Evolutionary conservation across 371 early-diverging fungal species (phyloP).

Genomic region (Globomyces sp.): DNA sequence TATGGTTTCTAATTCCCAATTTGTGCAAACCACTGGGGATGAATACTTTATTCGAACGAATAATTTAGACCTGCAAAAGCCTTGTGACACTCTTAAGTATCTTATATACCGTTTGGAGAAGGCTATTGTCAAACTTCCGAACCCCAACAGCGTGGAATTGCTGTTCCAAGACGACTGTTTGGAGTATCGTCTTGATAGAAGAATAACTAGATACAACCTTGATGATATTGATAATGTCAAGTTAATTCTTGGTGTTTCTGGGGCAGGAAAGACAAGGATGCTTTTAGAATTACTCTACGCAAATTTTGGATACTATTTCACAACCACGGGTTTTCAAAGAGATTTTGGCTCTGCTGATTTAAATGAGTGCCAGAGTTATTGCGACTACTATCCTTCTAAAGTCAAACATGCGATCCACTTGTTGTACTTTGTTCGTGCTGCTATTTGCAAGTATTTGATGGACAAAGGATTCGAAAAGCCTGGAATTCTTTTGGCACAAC

Average conservation of each 20-base stretch:
- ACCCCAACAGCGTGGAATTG: background rate
- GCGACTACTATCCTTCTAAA: conserved; percentile 11
- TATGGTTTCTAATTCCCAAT: too few species aligned
- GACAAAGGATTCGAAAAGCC: conserved; percentile 24
- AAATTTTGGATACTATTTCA: conserved; percentile 33
- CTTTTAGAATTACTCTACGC: conserved; percentile 28
- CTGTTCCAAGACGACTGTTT: conserved; percentile 27
- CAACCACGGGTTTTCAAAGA: conserved; percentile 1
- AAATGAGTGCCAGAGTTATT: conserved; percentile 12
- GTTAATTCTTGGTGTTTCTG: conserved; percentile 27
- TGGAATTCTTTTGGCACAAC: conserved; percentile 32
- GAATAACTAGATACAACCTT: conserved; percentile 19
- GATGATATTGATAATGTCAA: conserved; percentile 31
- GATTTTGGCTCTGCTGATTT: conserved; percentile 34
- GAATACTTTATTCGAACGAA: conserved; percentile 9
- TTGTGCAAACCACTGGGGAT: background rate
- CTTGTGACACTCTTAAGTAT: background rate
- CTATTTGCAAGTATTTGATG: conserved; percentile 28
- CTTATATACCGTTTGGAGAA: conserved; percentile 11
- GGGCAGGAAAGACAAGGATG: conserved; percentile 34
- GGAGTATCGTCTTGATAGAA: conserved; percentile 32
- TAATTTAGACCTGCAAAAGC: conserved; percentile 6
- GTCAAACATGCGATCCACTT: conserved; percentile 16
- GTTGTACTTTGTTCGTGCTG: conserved; percentile 32
- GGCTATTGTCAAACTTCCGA: background rate